Percentiles rank a stretch among this genome's conserved stretches.
Conservation (phyloP, 805 yeast genomes). For the Kodamaea leandrae region DNA sequence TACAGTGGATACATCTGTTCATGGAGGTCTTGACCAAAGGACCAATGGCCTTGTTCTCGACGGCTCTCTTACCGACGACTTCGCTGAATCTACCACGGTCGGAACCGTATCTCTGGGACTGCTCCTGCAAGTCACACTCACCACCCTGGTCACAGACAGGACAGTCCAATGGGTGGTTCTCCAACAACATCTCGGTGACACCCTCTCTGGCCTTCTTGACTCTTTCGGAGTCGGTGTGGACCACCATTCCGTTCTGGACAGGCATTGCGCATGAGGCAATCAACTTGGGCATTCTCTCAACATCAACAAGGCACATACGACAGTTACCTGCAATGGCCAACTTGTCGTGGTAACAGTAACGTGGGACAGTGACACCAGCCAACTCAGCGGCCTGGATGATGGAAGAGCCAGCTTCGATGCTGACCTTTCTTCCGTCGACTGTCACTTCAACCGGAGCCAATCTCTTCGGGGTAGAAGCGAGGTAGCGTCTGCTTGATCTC, state of each 20-base stretch:
- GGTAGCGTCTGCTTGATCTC: slow-evolving; percentile 22
- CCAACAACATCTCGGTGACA: slow-evolving; percentile 83
- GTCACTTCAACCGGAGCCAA: slow-evolving; percentile 56
- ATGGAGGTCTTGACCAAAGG: slow-evolving; percentile 85
- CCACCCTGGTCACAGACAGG: slow-evolving; percentile 95
- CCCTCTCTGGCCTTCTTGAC: slow-evolving; percentile 84
- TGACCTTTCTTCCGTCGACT: slow-evolving; percentile 70
- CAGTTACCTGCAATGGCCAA: slow-evolving; percentile 90
- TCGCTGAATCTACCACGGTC: slow-evolving; percentile 86
- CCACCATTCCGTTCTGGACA: slow-evolving; percentile 86
- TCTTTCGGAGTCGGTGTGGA: slow-evolving; percentile 72
- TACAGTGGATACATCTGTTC: slow-evolving; percentile 92
- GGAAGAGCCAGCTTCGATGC: slow-evolving; percentile 82
- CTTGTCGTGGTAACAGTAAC: slow-evolving; percentile 90
- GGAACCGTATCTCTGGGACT: slow-evolving; percentile 75
- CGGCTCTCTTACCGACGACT: slow-evolving; percentile 82
- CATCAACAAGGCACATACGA: slow-evolving; percentile 89
- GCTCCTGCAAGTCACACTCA: slow-evolving; percentile 90
- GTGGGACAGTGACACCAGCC: slow-evolving; percentile 84
- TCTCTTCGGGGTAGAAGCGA: slow-evolving; percentile 32
- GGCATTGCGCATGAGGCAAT: slow-evolving; percentile 93
- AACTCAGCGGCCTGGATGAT: slow-evolving; percentile 89
- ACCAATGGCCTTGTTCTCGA: slow-evolving; percentile 86
- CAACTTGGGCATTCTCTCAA: slow-evolving; percentile 84
- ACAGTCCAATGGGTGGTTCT: slow-evolving; percentile 89